phyloP scores from a whole-genome alignment of 495 filamentous ascomycete genomes.

The Aspergillus incahuasiensis region DNA sequence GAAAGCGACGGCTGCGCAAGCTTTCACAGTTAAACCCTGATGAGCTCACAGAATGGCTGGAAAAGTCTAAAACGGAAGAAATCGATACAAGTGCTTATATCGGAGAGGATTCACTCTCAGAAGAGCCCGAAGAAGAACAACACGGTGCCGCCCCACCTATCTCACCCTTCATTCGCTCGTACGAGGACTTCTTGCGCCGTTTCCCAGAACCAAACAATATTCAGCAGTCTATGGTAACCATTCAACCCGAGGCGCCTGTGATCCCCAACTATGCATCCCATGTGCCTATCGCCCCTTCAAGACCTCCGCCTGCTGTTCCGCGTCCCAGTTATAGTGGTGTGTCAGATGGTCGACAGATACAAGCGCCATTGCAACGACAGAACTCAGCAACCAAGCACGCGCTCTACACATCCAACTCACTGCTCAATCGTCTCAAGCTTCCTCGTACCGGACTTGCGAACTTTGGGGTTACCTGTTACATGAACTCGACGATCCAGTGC shows the following conservation, averaged over 20 bases:
- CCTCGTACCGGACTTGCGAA: conserved; percentile 74
- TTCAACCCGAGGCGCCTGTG: conserved; percentile 25
- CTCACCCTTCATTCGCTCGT: conserved; percentile 48
- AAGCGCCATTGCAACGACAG: conserved; percentile 46
- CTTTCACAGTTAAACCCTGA: conserved; percentile 57
- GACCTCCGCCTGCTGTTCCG: conserved; percentile 81
- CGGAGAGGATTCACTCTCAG: conserved; percentile 34
- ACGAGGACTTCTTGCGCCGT: conserved; percentile 77
- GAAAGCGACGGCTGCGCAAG: conserved; percentile 52
- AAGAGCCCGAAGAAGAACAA: conserved; percentile 36
- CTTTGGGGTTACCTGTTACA: conserved; percentile 80
- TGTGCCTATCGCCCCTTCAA: conserved; percentile 42
- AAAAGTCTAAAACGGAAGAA: conserved; percentile 53
- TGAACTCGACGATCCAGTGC: conserved; percentile 83
- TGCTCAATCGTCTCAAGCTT: conserved; percentile 47
- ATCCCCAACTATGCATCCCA: conserved; percentile 37
- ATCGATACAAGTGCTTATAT: conserved; percentile 43
- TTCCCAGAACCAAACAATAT: conserved; percentile 67
- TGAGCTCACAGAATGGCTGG: conserved; percentile 57
- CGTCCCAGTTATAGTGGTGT: conserved; percentile 86
- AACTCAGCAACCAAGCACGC: conserved; percentile 43
- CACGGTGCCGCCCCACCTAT: conserved; percentile 24
- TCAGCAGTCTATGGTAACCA: conserved; percentile 72
- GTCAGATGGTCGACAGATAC: conserved; percentile 58
- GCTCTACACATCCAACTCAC: conserved; percentile 39